Evolutionary conservation across 805 yeast species (phyloP).

Genomic region (Wickerhamiella occidentalis): DNA sequence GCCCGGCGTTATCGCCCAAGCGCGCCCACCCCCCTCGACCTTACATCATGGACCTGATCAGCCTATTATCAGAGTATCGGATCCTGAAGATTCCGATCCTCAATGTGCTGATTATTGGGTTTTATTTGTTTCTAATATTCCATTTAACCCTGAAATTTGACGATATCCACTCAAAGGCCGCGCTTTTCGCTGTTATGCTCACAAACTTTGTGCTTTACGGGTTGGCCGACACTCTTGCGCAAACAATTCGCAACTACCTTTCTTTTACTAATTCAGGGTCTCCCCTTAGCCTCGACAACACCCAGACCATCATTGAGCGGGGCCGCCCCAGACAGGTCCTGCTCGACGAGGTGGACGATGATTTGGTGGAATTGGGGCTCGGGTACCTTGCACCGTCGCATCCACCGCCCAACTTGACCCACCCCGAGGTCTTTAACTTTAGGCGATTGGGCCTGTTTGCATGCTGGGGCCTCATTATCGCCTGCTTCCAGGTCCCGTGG

Average conservation of each 20-base stretch:
- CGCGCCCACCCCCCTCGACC: too few species aligned
- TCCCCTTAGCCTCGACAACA: conserved; percentile 12
- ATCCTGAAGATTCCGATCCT: conserved; percentile 26
- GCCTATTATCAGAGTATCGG: conserved; percentile 18
- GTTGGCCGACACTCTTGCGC: conserved; percentile 86
- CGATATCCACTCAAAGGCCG: conserved; percentile 42
- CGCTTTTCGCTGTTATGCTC: conserved; percentile 64
- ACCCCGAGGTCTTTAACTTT: conserved; percentile 41
- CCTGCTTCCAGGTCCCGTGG: conserved; percentile 83
- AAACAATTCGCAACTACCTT: conserved; percentile 40
- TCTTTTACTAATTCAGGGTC: conserved; percentile 20
- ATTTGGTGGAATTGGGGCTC: conserved; percentile 23
- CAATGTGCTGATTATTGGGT: conserved; percentile 27
- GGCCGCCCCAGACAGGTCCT: conserved; percentile 26
- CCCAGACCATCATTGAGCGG: conserved; percentile 22
- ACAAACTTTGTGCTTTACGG: conserved; percentile 77
- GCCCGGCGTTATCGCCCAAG: too few species aligned
- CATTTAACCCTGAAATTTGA: conserved; percentile 27
- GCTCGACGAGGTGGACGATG: conserved; percentile 26
- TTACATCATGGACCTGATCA: background rate
- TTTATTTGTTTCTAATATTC: conserved; percentile 23
- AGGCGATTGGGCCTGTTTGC: conserved; percentile 66
- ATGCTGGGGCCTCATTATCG: conserved; percentile 75
- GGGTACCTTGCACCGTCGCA: conserved; percentile 14
- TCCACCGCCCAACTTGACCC: conserved; percentile 12